phyloP scores from a whole-genome alignment of 1,284 basidiomycete species.

The Ustilago xerochloae region DNA sequence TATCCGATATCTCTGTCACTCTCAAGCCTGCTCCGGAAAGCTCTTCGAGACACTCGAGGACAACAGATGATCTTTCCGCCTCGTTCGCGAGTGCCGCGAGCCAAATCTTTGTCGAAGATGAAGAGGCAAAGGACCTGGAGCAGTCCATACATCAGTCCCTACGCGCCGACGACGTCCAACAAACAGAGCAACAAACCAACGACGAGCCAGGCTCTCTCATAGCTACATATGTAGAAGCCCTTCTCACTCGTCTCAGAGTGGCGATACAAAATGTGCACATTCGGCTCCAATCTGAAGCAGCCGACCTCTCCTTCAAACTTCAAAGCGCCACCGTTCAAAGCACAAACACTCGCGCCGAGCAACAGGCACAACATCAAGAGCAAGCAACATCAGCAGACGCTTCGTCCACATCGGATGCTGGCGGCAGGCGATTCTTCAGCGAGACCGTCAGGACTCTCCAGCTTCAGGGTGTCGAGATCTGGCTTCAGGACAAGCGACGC shows the following conservation, averaged over 20 bases:
- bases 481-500: conserved; percentile 17
- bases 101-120: conserved; percentile 39
- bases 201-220: conserved; percentile 36
- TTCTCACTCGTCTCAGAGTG: conserved; percentile 53
- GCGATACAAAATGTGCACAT: conserved; percentile 26
- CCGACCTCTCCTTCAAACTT: conserved; percentile 33
- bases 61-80: conserved; percentile 14
- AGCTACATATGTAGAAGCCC: conserved; percentile 47
- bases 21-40: not conserved
- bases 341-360: conserved; percentile 32
- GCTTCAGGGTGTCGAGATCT: conserved; percentile 21
- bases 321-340: conserved; percentile 18
- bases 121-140: conserved; percentile 50
- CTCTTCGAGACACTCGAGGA: not conserved
- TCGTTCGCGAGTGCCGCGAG: conserved; percentile 51
- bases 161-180: conserved; percentile 5
- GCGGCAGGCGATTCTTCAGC: conserved; percentile 13
- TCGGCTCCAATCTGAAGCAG: conserved; percentile 13
- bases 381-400: too few relatives aligned
- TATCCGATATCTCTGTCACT: conserved; percentile 26
- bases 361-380: not conserved
- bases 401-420: not conserved
- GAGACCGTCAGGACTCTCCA: conserved; percentile 26
- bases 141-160: conserved; percentile 53
- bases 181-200: not conserved